phyloP scores from a whole-genome alignment of 2,329 filamentous ascomycete genomes.

The Colletotrichum spaethianum region DNA sequence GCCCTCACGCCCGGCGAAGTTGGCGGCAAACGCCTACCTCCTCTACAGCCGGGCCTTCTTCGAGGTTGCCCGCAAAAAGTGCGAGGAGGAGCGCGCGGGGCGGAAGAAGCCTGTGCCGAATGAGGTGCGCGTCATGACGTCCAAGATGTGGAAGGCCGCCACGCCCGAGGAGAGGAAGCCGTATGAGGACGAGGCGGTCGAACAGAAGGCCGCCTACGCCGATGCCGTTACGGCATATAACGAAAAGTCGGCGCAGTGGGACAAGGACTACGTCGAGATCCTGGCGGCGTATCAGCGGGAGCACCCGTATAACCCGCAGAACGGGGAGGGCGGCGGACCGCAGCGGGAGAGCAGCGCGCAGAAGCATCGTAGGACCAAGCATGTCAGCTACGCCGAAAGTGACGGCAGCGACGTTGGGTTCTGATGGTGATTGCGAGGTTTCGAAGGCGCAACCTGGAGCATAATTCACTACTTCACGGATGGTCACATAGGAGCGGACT shows the following conservation, averaged over 20 bases:
- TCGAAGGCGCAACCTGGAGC: too few species aligned
- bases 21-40: slow-evolving; percentile 87
- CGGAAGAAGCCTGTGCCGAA: slow-evolving; percentile 79
- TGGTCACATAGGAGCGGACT: background rate
- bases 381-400: slow-evolving; percentile 56
- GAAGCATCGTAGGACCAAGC: slow-evolving; percentile 53
- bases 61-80: slow-evolving; percentile 71
- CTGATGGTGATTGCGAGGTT: slow-evolving; percentile 10
- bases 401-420: slow-evolving; percentile 47
- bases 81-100: slow-evolving; percentile 74
- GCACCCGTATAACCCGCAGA: slow-evolving; percentile 61
- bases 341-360: slow-evolving; percentile 40
- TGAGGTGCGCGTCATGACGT: slow-evolving; percentile 87
- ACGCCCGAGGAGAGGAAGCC: slow-evolving; percentile 79
- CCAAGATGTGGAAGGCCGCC: slow-evolving; percentile 91
- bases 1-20: slow-evolving; percentile 79
- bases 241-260: slow-evolving; percentile 78
- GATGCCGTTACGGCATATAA: slow-evolving; percentile 72
- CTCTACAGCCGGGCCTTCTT: slow-evolving; percentile 87
- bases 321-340: slow-evolving; percentile 32
- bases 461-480: background rate
- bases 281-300: slow-evolving; percentile 66
- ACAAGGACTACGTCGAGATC: slow-evolving; percentile 72
- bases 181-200: slow-evolving; percentile 81
- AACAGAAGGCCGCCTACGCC: slow-evolving; percentile 77